Evolutionary conservation across 768 basidiomycete species (phyloP), one percentile per base, ranked within the genome.

Genomic region (Tricholoma saponaceum): DNA sequence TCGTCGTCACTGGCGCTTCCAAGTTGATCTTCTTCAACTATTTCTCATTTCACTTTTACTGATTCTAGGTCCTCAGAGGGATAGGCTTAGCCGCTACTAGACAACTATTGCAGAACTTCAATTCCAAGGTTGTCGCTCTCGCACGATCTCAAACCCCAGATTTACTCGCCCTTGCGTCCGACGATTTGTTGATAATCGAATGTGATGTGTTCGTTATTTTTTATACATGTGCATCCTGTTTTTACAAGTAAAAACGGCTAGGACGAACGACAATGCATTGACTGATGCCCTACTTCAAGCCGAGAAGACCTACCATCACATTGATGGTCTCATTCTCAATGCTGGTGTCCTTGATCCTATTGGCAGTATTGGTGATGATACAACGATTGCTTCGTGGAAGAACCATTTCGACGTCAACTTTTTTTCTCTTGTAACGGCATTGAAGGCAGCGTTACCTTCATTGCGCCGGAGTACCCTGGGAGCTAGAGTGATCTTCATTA

Each of bases 1-100:
- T 95, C 30, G 69, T 95, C 55, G 79, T 96, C 62, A 91, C 94
- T 57, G 95, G 95, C 54, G 94, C 90, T 18, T 95, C 90, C 54
- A 91, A 80, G 89, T 90, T 61, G 58, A 30, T 52, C 9, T 58
- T 39, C 35, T 50, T 18, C 50, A 51, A 58, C 63, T 52, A 25
- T 13, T 35, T 47, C 39, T 49, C 26, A 14, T 58, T 41, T 44
- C 14, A 23, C 6, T 30, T 32, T 62, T 35, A 12, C 51, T 56
- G 35, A 43, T 37, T 41, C 59, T 35, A 52, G 43, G 56, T 28
- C 57, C 52, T 37, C 61, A 84, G 82, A 73, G 78, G 79, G 46
- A 86, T 97, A 59, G 95, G 95, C 1, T 83, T 96, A 51, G 89
- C 92, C 16, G 81, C 90, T 61, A 82, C 88, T 30, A 77, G 66